Evolutionary conservation across 306 rosid species (phyloP).

Genomic region (Trichosanthes cucumerina): DNA sequence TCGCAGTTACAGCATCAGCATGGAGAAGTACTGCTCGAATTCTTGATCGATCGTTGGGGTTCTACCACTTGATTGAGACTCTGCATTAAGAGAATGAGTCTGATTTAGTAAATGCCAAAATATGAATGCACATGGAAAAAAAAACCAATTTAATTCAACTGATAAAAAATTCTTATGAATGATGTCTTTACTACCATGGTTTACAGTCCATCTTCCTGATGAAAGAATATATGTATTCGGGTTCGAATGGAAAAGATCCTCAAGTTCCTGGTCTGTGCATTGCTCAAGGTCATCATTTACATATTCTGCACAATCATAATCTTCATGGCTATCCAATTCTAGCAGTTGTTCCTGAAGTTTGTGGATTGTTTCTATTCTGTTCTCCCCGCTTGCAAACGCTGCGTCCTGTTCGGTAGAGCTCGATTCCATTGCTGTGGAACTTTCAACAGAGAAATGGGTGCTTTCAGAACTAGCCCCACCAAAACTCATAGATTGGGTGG

Average conservation of each 20-base stretch:
- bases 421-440: slow-evolving; percentile 1
- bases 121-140: background rate
- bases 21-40: slow-evolving; percentile 83
- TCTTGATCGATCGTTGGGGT: slow-evolving; percentile 89
- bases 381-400: background rate
- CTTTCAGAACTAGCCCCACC: background rate
- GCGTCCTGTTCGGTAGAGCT: background rate
- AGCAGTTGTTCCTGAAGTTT: slow-evolving; percentile 34
- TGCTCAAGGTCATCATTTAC: background rate
- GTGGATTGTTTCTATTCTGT: slow-evolving; percentile 8
- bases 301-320: slow-evolving; percentile 21
- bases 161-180: background rate
- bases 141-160: background rate
- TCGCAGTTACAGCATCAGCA: slow-evolving; percentile 52
- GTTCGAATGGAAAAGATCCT: slow-evolving; percentile 30
- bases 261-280: slow-evolving; percentile 35
- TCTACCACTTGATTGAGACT: slow-evolving; percentile 44
- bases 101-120: background rate
- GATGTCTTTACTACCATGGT: slow-evolving; percentile 40
- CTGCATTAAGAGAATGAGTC: slow-evolving; percentile 33
- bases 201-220: slow-evolving; percentile 49
- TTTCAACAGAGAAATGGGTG: background rate
- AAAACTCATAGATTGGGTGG: background rate
- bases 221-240: slow-evolving; percentile 40
- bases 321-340: slow-evolving; percentile 21